Percentiles rank a stretch among this genome's conserved stretches.
Evolutionary conservation across 495 filamentous ascomycete genomes (phyloP).

Genomic region (Jackrogersella minutella): DNA sequence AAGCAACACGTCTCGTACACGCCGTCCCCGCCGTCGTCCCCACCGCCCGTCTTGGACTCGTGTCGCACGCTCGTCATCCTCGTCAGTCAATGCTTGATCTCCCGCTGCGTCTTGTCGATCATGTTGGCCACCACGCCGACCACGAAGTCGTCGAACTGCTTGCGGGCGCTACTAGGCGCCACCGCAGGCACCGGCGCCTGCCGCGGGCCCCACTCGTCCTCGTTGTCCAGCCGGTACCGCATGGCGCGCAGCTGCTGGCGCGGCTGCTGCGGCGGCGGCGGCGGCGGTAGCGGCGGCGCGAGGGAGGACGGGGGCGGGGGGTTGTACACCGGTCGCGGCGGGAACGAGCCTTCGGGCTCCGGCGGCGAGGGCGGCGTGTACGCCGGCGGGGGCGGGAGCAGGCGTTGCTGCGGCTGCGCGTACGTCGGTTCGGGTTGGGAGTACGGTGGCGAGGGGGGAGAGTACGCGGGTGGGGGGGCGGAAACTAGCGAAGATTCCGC

Average conservation of each 20-base stretch:
- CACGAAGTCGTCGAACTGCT: slow-evolving; percentile 20
- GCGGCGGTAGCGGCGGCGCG: not conserved
- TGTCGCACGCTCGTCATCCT: no score
- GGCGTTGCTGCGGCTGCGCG: no score
- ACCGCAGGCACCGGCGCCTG: no score
- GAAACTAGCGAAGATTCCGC: not conserved
- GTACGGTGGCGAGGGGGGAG: no score
- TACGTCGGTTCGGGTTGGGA: no score
- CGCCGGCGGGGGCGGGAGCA: no score
- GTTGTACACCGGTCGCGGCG: no score
- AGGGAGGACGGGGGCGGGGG: no score
- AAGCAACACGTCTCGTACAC: slow-evolving; percentile 10
- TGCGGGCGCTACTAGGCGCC: no score
- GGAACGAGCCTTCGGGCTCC: no score
- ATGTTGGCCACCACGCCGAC: slow-evolving; percentile 38
- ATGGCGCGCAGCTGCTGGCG: slow-evolving; percentile 13
- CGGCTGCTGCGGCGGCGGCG: not conserved
- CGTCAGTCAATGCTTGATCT: slow-evolving; percentile 19
- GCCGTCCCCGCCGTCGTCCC: not conserved
- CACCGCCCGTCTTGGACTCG: not conserved
- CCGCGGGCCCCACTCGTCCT: slow-evolving; percentile 1
- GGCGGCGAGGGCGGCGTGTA: no score
- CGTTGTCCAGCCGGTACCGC: slow-evolving; percentile 15
- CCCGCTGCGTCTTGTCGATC: slow-evolving; percentile 37
- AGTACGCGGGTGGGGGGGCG: not conserved